A percentile compares a stretch with the other conserved stretches of the same genome.
Evolutionary conservation across 495 filamentous ascomycete genomes (phyloP).

Genomic region (Glonium stellatum): DNA sequence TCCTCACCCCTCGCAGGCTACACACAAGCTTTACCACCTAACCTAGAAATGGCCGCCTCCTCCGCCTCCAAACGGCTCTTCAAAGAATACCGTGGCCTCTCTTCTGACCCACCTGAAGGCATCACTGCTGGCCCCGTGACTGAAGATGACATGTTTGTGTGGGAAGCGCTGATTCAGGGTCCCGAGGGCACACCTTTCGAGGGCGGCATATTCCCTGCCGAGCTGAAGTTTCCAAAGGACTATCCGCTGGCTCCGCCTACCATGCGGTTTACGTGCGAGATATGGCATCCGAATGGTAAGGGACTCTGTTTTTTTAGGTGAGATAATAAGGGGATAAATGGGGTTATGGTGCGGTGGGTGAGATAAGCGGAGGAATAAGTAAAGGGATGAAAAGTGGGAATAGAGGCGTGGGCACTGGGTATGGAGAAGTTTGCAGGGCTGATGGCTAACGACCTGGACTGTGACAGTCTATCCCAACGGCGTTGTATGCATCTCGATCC

Average conservation of each 20-base stretch:
- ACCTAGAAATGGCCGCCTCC: slow-evolving; percentile 49
- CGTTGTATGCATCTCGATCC: slow-evolving; percentile 92
- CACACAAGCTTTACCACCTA: background rate
- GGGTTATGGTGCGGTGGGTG: background rate
- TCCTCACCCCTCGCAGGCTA: background rate
- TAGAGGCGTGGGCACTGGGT: background rate
- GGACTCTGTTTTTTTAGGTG: background rate
- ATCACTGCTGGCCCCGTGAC: slow-evolving; percentile 90
- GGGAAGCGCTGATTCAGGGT: slow-evolving; percentile 95
- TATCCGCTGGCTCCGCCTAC: slow-evolving; percentile 89
- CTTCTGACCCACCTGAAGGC: slow-evolving; percentile 79
- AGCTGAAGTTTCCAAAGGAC: slow-evolving; percentile 90
- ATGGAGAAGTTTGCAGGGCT: background rate
- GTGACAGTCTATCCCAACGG: slow-evolving; percentile 81
- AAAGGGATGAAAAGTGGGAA: background rate
- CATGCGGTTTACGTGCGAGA: slow-evolving; percentile 87
- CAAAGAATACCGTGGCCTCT: slow-evolving; percentile 88
- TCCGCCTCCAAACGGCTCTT: slow-evolving; percentile 89
- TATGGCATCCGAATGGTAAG: slow-evolving; percentile 95
- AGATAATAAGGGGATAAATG: background rate
- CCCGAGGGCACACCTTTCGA: slow-evolving; percentile 95
- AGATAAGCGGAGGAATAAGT: background rate
- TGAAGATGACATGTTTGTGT: slow-evolving; percentile 93
- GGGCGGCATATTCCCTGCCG: slow-evolving; percentile 86
- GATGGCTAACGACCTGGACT: background rate